Base-by-base conservation (phyloP, 1,284 basidiomycete genomes). In the Gastroboletus turbinatus region DNA sequence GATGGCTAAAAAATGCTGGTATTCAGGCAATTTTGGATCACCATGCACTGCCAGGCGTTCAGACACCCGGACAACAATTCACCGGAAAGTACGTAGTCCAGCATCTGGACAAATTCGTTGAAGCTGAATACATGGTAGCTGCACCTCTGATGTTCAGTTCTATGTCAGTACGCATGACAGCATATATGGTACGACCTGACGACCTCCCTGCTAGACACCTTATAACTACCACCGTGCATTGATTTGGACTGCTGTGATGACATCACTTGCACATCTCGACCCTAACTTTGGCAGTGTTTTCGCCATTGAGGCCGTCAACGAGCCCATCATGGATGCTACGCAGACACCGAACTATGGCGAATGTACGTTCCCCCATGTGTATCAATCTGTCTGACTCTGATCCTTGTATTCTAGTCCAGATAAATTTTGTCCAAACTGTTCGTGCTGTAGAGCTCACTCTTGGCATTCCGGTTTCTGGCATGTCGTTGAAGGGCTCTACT, bases 231-330 rank as follows among this genome's bases (percentile, higher is more conserved):
- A 83, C 52, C 84, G 89, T 6, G 90, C 89, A 11, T 74, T 92
- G 48, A 73, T 85, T 29, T 92, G 90, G 89, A 83, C 87, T 0
- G 84, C 83, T 16, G 85, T 91, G 27, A 90, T 92, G 85, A 86
- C 90, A 0, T 70, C 80, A 6, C 73, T 92, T 17, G 73, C 84
- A 2, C 89, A 92, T 63, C 70, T 88, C 19, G 85, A 92, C 65
- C 78, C 87, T 7, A 74, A 76, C 38, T 92, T 92, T 63, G 72
- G 65, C 23, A 82, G 75, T 30, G 88, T 88, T n/a, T 85, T 85
- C 50, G 75, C 84, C 0, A 87, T 92, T 33, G 79, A 91, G 63
- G 88, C 88, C 1, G 77, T 88, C 42, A 92, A 92, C 60, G 90
- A 92, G 58, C 87, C 87, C 0, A 82, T 87, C 60, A 85, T 82